Base-by-base conservation (phyloP, 2,329 filamentous ascomycete genomes). In the Neospermospora avenae region DNA sequence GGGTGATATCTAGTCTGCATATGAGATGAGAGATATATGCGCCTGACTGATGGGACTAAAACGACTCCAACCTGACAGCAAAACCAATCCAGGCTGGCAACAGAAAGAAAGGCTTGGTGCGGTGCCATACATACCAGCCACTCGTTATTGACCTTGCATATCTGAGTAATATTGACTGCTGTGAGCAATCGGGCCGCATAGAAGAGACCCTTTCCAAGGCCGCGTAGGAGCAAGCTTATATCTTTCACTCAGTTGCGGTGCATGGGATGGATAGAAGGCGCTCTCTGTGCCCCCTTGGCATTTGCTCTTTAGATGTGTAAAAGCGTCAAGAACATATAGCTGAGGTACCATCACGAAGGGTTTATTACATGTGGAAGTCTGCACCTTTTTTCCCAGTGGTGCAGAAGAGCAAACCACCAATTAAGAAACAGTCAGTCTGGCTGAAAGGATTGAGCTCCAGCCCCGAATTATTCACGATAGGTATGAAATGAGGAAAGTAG, bases 401-500 rank as follows among this genome's bases (percentile, higher is more conserved):
- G 14, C 22, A 45, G 6, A 18, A 25, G 11, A 4, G 24, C 10
- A 4, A 13, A 14, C 14, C 18, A 11, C 8, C 11, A 10, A 13
- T 3, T 14, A 18, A 24, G 16, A 7, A 51, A 11, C 8, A 16
- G 10, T 37, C 14, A 13, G 2, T 7, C 18, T 35, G 3, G 31
- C 35, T 18, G 13, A 1, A 14, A 16, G 5, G 11, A 2, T 3
- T 10, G 1, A 13, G 46, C 46, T 49, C 25, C 10, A 20, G 10
- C 34, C 11, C 16, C 28, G 3, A 51, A 24, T 37, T 3, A 18
- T 34, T 54, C 51, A 24, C 25, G 8, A 6, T 3, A 35, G 14
- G 11, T 22, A 5, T 45, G 16, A 41, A 42, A 55, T 54, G 54
- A 46, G 54, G 58, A 57, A 37, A 59, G 44, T 51, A 59, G 42